Percentiles rank a stretch among this genome's conserved stretches.
These are phyloP conservation scores for Colletotrichum limetticola DNA, from an alignment of 2,329 filamentous ascomycete species.

Conservation along the genomic window DNA sequence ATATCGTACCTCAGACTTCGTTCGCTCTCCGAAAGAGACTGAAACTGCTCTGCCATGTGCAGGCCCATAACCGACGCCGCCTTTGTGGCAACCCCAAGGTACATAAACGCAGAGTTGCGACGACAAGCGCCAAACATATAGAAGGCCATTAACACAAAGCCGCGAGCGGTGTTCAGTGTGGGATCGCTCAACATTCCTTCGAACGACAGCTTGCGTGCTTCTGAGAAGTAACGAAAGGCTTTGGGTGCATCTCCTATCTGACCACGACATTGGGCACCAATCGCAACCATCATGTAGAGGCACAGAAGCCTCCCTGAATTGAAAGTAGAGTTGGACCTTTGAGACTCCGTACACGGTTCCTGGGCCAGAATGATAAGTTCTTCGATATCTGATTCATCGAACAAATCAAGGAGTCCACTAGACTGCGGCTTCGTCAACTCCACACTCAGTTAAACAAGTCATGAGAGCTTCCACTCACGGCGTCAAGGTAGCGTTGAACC, in stretches of 20 bases:
- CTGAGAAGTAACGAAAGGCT: conserved; percentile 54
- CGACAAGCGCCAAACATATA: conserved; percentile 69
- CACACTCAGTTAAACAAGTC: background rate
- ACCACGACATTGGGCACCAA: conserved; percentile 58
- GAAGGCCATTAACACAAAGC: conserved; percentile 67
- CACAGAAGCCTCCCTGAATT: background rate
- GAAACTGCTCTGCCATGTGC: conserved; percentile 52
- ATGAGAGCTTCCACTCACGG: background rate
- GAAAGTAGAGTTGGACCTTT: background rate
- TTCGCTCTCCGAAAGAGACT: conserved; percentile 34
- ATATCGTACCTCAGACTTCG: conserved; percentile 38
- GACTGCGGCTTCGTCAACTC: conserved; percentile 38
- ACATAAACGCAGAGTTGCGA: conserved; percentile 71
- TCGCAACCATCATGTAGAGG: conserved; percentile 59
- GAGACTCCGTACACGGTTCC: background rate
- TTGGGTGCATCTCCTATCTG: background rate
- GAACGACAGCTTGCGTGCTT: conserved; percentile 59
- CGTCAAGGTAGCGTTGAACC: conserved; percentile 10
- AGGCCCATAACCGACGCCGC: conserved; percentile 68
- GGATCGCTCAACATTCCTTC: conserved; percentile 63
- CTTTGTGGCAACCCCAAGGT: conserved; percentile 67
- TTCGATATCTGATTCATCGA: conserved; percentile 34
- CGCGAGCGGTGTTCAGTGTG: conserved; percentile 61
- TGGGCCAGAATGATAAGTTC: background rate
- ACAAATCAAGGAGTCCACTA: conserved; percentile 47